Percentiles rank a stretch among this genome's conserved stretches.
These are phyloP conservation scores for Chondrus crispus DNA, from an alignment of 23 red algal genomes.

Conservation along the genomic window DNA sequence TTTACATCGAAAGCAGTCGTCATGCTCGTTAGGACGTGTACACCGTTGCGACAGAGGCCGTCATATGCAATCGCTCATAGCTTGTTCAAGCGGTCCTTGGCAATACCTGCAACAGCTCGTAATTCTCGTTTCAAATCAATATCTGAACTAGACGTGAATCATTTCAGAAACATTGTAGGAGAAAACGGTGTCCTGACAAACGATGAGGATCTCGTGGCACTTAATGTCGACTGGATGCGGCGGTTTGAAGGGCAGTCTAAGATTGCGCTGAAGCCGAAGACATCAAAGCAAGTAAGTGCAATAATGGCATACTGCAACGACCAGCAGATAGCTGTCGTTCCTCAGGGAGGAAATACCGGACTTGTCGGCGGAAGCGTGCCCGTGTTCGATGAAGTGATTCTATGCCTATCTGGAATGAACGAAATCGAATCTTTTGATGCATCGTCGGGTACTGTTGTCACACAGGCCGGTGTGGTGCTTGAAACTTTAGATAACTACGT, in stretches of 20 bases:
- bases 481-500: slow-evolving; percentile 69
- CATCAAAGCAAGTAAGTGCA: slow-evolving; percentile 61
- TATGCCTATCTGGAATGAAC: slow-evolving; percentile 82
- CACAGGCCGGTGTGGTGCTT: slow-evolving; percentile 82
- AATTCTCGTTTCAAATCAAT: slow-evolving; percentile 42
- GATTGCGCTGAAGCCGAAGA: slow-evolving; percentile 64
- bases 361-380: slow-evolving; percentile 95
- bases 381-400: slow-evolving; percentile 85
- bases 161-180: slow-evolving; percentile 35
- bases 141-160: slow-evolving; percentile 15
- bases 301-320: slow-evolving; percentile 84
- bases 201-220: slow-evolving; percentile 52
- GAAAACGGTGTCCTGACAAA: slow-evolving; percentile 57
- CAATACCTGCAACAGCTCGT: slow-evolving; percentile 18
- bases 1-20: no score
- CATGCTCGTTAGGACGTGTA: no score
- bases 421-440: slow-evolving; percentile 71
- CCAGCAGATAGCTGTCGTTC: slow-evolving; percentile 72
- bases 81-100: no score
- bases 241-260: slow-evolving; percentile 54
- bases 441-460: slow-evolving; percentile 61
- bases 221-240: slow-evolving; percentile 91
- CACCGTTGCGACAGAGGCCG: no score
- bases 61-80: no score
- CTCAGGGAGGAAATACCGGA: slow-evolving; percentile 98